A percentile compares a stretch with the other conserved stretches of the same genome.
Conservation (phyloP, 306 rosid species). For the Senna siamea region DNA sequence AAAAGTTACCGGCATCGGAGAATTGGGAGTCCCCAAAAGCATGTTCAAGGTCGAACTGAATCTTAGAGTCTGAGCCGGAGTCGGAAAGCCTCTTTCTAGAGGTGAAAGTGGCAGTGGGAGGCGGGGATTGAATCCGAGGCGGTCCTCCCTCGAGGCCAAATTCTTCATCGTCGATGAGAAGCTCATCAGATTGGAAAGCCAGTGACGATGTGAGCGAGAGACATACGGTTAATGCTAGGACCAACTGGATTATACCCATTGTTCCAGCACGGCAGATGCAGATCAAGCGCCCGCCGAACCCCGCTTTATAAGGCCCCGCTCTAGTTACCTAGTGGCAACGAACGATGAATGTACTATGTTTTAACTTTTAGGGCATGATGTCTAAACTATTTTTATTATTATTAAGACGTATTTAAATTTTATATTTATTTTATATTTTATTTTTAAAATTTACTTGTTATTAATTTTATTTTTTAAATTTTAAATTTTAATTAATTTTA, state of each 20-base stretch:
- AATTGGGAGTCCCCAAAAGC: slow-evolving; percentile 90
- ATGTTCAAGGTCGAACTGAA: slow-evolving; percentile 84
- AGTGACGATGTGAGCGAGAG: slow-evolving; percentile 41
- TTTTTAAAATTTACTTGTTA: too few species aligned
- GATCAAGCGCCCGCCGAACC: slow-evolving; percentile 7
- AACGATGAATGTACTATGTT: too few species aligned
- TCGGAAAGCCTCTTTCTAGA: slow-evolving; percentile 74
- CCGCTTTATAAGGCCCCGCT: neutral
- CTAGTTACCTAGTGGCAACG: too few species aligned
- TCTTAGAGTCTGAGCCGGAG: slow-evolving; percentile 82
- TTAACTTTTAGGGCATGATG: too few species aligned
- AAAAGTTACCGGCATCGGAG: slow-evolving; percentile 79
- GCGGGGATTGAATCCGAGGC: slow-evolving; percentile 44
- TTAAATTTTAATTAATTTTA: too few species aligned
- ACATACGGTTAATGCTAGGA: slow-evolving; percentile 35
- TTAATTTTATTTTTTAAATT: too few species aligned
- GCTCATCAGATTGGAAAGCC: slow-evolving; percentile 94
- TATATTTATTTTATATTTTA: too few species aligned
- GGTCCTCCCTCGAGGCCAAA: slow-evolving; percentile 86
- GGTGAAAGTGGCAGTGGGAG: slow-evolving; percentile 43
- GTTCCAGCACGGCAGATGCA: slow-evolving; percentile 11
- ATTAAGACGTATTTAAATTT: too few species aligned
- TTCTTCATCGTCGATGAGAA: slow-evolving; percentile 88
- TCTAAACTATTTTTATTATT: too few species aligned
- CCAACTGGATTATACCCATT: slow-evolving; percentile 37